Evolutionary conservation across 768 basidiomycete genomes (phyloP).

Genomic region (Hemileccinum rubropunctum): DNA sequence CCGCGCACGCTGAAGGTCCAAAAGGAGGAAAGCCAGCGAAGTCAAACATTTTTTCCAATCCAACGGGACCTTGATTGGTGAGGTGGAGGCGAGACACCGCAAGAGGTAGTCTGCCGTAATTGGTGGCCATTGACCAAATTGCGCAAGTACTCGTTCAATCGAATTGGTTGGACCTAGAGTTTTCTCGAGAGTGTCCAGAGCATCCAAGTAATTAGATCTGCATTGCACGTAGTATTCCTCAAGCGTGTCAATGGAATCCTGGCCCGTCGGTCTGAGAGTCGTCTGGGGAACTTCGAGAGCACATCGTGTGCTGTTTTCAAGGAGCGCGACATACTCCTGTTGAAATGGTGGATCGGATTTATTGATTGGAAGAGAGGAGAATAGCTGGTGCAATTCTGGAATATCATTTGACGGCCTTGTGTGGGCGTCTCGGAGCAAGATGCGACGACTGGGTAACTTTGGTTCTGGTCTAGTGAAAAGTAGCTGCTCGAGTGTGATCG

Average conservation of each 20-base stretch:
- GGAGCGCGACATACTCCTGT: not conserved
- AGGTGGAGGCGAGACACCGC: not conserved
- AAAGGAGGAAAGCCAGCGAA: not conserved
- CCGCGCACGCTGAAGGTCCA: slow-evolving; percentile 22
- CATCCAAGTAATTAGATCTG: not conserved
- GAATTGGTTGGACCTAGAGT: not conserved
- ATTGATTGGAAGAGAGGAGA: not conserved
- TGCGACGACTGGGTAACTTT: not conserved
- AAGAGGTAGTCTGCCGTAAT: not conserved
- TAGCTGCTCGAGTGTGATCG: not conserved
- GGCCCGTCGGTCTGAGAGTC: not conserved
- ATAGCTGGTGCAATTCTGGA: not conserved
- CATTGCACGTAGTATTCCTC: not conserved
- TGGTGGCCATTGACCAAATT: not conserved
- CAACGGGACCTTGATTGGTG: not conserved
- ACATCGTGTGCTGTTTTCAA: not conserved
- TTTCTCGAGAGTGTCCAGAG: not conserved
- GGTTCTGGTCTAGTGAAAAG: not conserved
- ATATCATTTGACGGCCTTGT: not conserved
- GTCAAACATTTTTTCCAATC: not conserved
- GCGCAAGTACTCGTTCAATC: not conserved
- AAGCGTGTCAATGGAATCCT: not conserved
- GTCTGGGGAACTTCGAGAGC: not conserved
- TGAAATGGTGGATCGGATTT: not conserved
- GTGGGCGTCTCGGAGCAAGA: not conserved